Base-by-base conservation (phyloP, 1,284 basidiomycete genomes). In the Moesziomyces globuligerus region DNA sequence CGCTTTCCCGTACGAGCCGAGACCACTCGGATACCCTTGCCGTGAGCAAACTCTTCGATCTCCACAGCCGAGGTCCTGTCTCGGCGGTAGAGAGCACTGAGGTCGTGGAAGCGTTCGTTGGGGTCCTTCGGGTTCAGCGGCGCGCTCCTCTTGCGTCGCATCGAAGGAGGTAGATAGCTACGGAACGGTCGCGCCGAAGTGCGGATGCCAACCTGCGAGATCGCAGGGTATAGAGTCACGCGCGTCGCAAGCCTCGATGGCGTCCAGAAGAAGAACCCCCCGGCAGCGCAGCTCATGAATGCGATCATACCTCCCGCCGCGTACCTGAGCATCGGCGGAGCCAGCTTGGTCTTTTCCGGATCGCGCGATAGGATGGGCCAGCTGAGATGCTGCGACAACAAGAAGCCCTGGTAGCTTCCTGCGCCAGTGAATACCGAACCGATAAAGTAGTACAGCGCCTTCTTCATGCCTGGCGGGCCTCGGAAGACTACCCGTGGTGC, bases 381-480 rank as follows among this genome's bases (percentile, higher is more conserved):
- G 51, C 62, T 62, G 45, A 74, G 62, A 37, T 74, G 72, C 40
- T 70, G 52, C 17, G 67, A 54, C 18, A 69, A 49, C 37, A 74
- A 49, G 40, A 54, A 74, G 42, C 61, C 72, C 34, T 70, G 67
- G 37, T 70, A 67, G 58, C 53, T 51, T 6, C 61, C 61, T 3
- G 61, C 68, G 1, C 57, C 54, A 1, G 55, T 65, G 44, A 74
- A 74, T 28, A 74, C 62, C n/a, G 46, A 50, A 8, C 72, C 72
- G 34, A 64, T 53, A 23, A 70, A 66, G 49, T 70, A 62, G 67
- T 74, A 70, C 3, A 74, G 49, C 28, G 41, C 46, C 24, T 48
- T 40, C 44, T 61, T 70, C 72, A 74, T 70, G 15, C 64, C 72
- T 0, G 72, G 62, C 32, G 72, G 72, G 7, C 67, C 72, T 13